phyloP scores from a whole-genome alignment of 257 asterid species.

The Plantago elongata region DNA sequence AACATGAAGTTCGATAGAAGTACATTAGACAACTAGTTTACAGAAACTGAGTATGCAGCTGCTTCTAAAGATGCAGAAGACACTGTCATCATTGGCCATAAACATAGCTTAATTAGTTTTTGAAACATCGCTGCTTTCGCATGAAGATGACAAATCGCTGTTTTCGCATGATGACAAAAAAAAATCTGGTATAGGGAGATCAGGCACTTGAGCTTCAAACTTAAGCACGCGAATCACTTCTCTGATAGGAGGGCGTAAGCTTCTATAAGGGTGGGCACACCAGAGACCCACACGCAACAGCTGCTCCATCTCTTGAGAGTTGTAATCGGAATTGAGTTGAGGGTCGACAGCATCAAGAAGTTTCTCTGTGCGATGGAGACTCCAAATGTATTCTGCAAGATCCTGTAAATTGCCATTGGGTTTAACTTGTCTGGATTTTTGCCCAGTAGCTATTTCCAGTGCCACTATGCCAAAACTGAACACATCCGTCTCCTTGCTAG shows the following conservation, averaged over 20 bases:
- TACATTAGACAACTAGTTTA: too few species aligned
- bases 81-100: too few species aligned
- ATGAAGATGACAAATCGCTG: too few species aligned
- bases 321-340: neutral
- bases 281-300: constrained; percentile 33
- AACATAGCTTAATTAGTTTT: too few species aligned
- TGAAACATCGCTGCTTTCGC: too few species aligned
- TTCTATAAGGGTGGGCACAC: constrained; percentile 32
- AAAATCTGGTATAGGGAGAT: neutral
- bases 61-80: too few species aligned
- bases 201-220: constrained; percentile 22
- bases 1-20: too few species aligned
- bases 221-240: constrained; percentile 19
- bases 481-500: constrained; percentile 34
- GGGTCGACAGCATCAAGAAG: constrained; percentile 23
- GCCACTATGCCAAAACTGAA: constrained; percentile 34
- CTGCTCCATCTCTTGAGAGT: constrained; percentile 12
- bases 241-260: constrained; percentile 21
- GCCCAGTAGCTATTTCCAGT: constrained; percentile 31
- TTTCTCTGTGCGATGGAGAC: constrained; percentile 18
- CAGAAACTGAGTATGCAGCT: too few species aligned
- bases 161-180: too few species aligned
- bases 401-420: neutral
- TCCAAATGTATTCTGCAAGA: constrained; percentile 29
- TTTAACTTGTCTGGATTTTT: neutral